These are phyloP conservation scores for Vigna trinervia DNA, from an alignment of 306 rosid species.

Conservation along the genomic window DNA sequence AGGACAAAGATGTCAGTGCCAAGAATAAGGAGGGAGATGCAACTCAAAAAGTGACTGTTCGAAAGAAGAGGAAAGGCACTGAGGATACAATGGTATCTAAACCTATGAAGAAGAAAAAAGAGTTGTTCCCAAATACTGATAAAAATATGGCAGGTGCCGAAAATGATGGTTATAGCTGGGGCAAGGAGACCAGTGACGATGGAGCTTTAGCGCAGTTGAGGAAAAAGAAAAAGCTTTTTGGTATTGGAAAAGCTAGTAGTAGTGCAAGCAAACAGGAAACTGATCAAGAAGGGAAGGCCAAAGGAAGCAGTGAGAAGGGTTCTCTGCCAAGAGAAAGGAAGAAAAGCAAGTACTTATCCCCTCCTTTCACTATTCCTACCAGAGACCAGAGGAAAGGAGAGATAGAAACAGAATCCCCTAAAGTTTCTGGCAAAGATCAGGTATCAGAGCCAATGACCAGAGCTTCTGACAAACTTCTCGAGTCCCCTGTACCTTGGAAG, in stretches of 20 bases:
- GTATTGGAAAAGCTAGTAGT: slow-evolving; percentile 28
- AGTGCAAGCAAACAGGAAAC: slow-evolving; percentile 39
- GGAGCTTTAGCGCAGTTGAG: slow-evolving; percentile 38
- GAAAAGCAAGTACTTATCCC: slow-evolving; percentile 82
- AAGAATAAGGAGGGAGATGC: slow-evolving; percentile 43
- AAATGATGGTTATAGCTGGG: slow-evolving; percentile 41
- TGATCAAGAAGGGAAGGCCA: slow-evolving; percentile 38
- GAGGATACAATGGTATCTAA: slow-evolving; percentile 45
- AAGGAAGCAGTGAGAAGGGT: slow-evolving; percentile 46
- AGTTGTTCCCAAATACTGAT: slow-evolving; percentile 36
- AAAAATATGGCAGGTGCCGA: slow-evolving; percentile 30
- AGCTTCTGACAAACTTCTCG: slow-evolving; percentile 38
- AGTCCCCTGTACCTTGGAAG: slow-evolving; percentile 42
- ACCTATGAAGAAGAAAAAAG: slow-evolving; percentile 40
- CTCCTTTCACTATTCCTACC: slow-evolving; percentile 65
- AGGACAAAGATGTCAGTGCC: slow-evolving; percentile 35
- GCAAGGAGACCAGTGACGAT: slow-evolving; percentile 42
- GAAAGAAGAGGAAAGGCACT: slow-evolving; percentile 52
- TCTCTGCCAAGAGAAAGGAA: slow-evolving; percentile 64
- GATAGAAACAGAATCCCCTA: slow-evolving; percentile 43
- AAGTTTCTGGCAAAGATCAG: slow-evolving; percentile 42
- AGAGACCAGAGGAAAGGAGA: slow-evolving; percentile 55
- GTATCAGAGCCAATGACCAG: slow-evolving; percentile 40
- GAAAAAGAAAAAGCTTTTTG: slow-evolving; percentile 43
- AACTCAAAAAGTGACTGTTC: slow-evolving; percentile 36